Evolutionary conservation across 805 yeast genomes (phyloP).

Genomic region (Hanseniaspora lindneri): DNA sequence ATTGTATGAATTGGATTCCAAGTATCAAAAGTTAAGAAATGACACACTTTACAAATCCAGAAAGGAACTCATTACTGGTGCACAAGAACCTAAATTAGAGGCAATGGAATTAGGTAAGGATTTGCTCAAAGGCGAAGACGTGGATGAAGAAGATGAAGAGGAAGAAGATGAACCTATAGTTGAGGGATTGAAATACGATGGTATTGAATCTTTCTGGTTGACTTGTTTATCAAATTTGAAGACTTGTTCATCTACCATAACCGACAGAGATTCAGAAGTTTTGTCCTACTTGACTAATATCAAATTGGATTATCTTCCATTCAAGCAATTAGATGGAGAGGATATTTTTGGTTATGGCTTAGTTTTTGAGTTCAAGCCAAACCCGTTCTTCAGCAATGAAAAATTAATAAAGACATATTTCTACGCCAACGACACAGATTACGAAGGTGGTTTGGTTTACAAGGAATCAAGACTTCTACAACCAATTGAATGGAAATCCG

Average conservation of each 20-base stretch:
- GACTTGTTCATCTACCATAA: slow-evolving; percentile 68
- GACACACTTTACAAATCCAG: slow-evolving; percentile 67
- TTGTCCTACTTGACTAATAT: slow-evolving; percentile 57
- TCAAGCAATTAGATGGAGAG: slow-evolving; percentile 22
- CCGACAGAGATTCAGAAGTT: slow-evolving; percentile 83
- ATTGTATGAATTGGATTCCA: slow-evolving; percentile 72
- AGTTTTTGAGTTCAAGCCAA: slow-evolving; percentile 50
- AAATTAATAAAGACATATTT: slow-evolving; percentile 73
- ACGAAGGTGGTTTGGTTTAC: slow-evolving; percentile 90
- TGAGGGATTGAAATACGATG: slow-evolving; percentile 40
- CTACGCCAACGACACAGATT: slow-evolving; percentile 87
- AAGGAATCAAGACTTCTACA: slow-evolving; percentile 90
- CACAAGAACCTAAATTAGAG: slow-evolving; percentile 59
- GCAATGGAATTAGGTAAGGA: slow-evolving; percentile 71
- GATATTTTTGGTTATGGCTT: slow-evolving; percentile 61
- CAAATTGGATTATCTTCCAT: slow-evolving; percentile 60
- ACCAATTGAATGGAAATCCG: slow-evolving; percentile 64
- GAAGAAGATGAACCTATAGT: slow-evolving; percentile 35
- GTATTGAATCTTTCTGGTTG: slow-evolving; percentile 93
- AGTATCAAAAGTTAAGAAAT: slow-evolving; percentile 51
- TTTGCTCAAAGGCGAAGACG: slow-evolving; percentile 36
- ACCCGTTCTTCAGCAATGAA: slow-evolving; percentile 65
- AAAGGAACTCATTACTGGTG: slow-evolving; percentile 59
- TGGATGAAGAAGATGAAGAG: slow-evolving; percentile 33
- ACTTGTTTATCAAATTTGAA: slow-evolving; percentile 84